Conservation (phyloP, 768 basidiomycete species). For the Pisolithus sp. region DNA sequence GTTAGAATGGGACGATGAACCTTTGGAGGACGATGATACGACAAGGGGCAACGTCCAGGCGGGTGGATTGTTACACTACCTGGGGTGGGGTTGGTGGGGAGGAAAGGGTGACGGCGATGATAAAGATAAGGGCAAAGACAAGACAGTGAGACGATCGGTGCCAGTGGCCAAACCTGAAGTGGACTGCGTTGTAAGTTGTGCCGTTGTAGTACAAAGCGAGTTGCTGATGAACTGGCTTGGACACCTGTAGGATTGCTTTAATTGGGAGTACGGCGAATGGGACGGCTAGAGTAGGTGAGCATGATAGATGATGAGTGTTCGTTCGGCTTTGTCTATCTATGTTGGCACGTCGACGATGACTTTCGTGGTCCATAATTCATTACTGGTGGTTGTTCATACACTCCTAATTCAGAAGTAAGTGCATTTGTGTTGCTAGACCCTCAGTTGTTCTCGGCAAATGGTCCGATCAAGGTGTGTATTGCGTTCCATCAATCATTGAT, state of each 20-base stretch:
- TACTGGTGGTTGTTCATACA: no score
- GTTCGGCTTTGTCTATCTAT: no score
- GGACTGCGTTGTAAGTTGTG: slow-evolving; percentile 55
- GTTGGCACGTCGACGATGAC: no score
- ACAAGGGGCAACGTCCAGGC: neutral
- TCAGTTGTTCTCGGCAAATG: no score
- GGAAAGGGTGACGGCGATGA: slow-evolving; percentile 28
- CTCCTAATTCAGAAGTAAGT: no score
- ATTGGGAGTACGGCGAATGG: slow-evolving; percentile 59
- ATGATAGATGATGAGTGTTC: no score
- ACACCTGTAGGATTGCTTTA: slow-evolving; percentile 56
- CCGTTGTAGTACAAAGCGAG: neutral
- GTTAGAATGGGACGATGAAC: slow-evolving; percentile 43
- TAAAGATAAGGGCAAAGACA: slow-evolving; percentile 13
- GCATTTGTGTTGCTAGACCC: no score
- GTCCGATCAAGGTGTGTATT: no score
- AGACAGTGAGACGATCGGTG: slow-evolving; percentile 29
- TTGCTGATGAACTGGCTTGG: neutral
- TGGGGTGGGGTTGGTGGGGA: slow-evolving; percentile 24
- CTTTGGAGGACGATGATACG: slow-evolving; percentile 5
- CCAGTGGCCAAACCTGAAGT: slow-evolving; percentile 47
- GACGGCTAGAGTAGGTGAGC: no score
- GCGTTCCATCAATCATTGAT: no score
- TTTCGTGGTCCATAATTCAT: no score
- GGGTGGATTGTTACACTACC: neutral